Percentiles rank a stretch among this genome's conserved stretches.
Evolutionary conservation across 2,329 filamentous ascomycete genomes (phyloP).

Genomic region (Penicillium paneum): DNA sequence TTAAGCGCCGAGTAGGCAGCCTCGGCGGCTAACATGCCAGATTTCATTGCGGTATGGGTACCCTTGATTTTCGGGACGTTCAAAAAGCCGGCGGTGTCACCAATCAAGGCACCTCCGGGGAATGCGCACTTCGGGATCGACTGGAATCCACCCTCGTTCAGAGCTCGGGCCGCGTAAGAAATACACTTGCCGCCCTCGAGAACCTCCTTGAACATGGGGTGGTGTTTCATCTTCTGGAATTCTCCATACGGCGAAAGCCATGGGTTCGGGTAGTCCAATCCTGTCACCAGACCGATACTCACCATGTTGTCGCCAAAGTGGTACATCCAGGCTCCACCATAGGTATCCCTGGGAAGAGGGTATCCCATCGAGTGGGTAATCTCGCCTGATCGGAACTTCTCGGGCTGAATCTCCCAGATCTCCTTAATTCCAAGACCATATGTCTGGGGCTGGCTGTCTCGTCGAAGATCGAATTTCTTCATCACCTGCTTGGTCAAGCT

Average conservation of each 20-base stretch:
- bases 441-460: slow-evolving; percentile 88
- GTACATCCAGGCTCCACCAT: slow-evolving; percentile 99
- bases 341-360: slow-evolving; percentile 80
- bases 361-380: slow-evolving; percentile 91
- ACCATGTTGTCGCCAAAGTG: slow-evolving; percentile 98
- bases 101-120: slow-evolving; percentile 90
- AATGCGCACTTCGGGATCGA: slow-evolving; percentile 97
- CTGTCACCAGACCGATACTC: slow-evolving; percentile 84
- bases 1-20: slow-evolving; percentile 76
- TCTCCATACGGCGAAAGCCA: slow-evolving; percentile 94
- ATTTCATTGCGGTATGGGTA: slow-evolving; percentile 96
- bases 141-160: slow-evolving; percentile 95
- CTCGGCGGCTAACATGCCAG: slow-evolving; percentile 93
- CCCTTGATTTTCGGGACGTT: slow-evolving; percentile 99
- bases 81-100: slow-evolving; percentile 92
- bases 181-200: slow-evolving; percentile 98
- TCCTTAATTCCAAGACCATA: slow-evolving; percentile 95
- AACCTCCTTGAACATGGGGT: slow-evolving; percentile 80
- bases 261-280: slow-evolving; percentile 92
- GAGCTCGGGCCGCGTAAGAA: slow-evolving; percentile 86
- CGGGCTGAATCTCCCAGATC: slow-evolving; percentile 92
- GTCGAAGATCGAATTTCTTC: slow-evolving; percentile 86
- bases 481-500: slow-evolving; percentile 92
- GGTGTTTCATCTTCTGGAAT: slow-evolving; percentile 98
- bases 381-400: slow-evolving; percentile 84